Percentiles rank a stretch among this genome's conserved stretches.
Conservation (phyloP, 1,284 basidiomycete species). For the Mycena citricolor region DNA sequence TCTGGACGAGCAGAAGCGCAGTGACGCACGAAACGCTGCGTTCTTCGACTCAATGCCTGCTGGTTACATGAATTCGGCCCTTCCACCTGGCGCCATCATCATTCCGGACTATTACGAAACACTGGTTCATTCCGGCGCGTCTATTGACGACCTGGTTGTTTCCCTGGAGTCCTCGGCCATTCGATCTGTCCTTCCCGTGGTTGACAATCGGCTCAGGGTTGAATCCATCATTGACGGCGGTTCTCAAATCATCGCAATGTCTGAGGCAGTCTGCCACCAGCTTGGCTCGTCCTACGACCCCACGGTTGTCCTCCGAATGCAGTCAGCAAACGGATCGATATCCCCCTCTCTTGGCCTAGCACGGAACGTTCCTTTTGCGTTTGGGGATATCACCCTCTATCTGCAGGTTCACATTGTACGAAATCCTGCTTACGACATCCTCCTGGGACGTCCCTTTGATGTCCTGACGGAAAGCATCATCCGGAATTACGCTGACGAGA, state of each 20-base stretch:
- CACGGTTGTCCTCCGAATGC: slow-evolving; percentile 8
- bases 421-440: no score
- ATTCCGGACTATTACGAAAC: slow-evolving; percentile 4
- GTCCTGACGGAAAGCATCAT: slow-evolving; percentile 27
- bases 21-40: neutral
- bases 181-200: slow-evolving; percentile 6
- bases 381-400: slow-evolving; percentile 15
- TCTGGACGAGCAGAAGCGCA: neutral
- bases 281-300: slow-evolving; percentile 13
- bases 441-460: no score
- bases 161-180: slow-evolving; percentile 10
- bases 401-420: slow-evolving; percentile 15
- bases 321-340: slow-evolving; percentile 14
- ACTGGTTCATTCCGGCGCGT: slow-evolving; percentile 1
- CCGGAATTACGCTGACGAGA: slow-evolving; percentile 23
- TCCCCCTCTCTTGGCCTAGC: slow-evolving; percentile 15
- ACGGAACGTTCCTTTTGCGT: slow-evolving; percentile 11
- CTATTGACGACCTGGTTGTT: slow-evolving; percentile 3
- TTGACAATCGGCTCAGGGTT: slow-evolving; percentile 7
- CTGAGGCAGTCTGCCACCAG: slow-evolving; percentile 10
- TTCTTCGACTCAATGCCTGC: slow-evolving; percentile 8
- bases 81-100: slow-evolving; percentile 6
- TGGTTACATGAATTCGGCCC: neutral
- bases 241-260: slow-evolving; percentile 16
- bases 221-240: slow-evolving; percentile 14